Evolutionary conservation across 345 rosid species (phyloP).

Genomic region (Citrus reticulata): DNA sequence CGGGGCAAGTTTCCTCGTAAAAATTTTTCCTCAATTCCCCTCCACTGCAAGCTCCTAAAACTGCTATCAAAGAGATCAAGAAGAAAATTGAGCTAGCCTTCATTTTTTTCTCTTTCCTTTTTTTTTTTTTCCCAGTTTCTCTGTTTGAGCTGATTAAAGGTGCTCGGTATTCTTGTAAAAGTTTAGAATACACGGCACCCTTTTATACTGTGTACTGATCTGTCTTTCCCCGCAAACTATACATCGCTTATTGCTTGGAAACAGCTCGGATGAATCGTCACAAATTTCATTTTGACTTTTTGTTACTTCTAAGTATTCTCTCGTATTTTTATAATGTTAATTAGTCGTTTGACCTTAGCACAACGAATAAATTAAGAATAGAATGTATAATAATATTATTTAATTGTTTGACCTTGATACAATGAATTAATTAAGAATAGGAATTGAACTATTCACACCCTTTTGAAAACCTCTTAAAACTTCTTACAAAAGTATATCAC

Average conservation of each 20-base stretch:
- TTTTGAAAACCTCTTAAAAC: no score
- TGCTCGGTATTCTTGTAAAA: not conserved
- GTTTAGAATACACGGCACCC: not conserved
- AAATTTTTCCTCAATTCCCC: slow-evolving; percentile 27
- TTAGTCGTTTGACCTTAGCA: not conserved
- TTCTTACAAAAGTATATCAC: no score
- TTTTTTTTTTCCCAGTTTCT: not conserved
- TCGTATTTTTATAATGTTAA: not conserved
- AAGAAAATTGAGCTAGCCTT: not conserved
- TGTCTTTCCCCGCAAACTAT: not conserved
- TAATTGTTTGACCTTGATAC: not conserved
- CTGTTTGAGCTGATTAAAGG: not conserved
- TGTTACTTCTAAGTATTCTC: not conserved
- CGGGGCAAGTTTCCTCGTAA: slow-evolving; percentile 36
- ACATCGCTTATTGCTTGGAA: not conserved
- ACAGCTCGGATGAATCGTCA: not conserved
- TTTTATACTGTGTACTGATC: not conserved
- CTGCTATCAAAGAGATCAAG: not conserved
- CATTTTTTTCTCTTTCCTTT: not conserved
- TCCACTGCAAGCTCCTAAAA: slow-evolving; percentile 17
- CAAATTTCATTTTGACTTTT: slow-evolving; percentile 2
- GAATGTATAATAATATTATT: not conserved
- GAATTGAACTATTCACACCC: no score
- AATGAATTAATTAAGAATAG: not conserved
- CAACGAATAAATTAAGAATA: not conserved